Percentiles rank a stretch among this genome's conserved stretches.
Conservation (phyloP, 768 basidiomycete species). For the Boletus barrowsii region DNA sequence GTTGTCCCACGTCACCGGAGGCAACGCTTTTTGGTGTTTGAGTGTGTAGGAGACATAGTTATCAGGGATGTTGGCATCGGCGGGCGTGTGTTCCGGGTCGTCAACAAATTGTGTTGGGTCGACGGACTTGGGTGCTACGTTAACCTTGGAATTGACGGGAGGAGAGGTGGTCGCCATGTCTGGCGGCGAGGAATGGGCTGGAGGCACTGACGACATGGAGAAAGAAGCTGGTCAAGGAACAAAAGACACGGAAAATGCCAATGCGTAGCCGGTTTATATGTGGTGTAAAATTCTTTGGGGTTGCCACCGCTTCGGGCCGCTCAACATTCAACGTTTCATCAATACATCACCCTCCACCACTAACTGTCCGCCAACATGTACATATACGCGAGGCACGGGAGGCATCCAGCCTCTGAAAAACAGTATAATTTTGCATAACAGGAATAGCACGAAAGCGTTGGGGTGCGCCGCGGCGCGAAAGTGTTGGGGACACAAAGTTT, state of each 20-base stretch:
- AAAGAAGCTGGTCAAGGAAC: constrained; percentile 22
- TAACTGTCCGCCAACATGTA: background rate
- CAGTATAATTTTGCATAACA: background rate
- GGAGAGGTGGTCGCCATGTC: constrained; percentile 13
- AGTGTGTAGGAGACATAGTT: constrained; percentile 81
- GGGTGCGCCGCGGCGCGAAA: constrained; percentile 3
- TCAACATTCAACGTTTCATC: background rate
- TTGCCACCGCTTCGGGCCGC: constrained; percentile 20
- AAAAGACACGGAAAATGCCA: constrained; percentile 8
- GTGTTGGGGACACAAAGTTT: constrained; percentile 15
- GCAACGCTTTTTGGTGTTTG: constrained; percentile 61
- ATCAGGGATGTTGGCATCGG: constrained; percentile 66
- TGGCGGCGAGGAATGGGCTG: constrained; percentile 14
- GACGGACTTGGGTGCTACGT: background rate
- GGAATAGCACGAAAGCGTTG: background rate
- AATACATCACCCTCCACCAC: background rate
- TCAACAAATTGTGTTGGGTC: constrained; percentile 17
- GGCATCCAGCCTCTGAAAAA: background rate
- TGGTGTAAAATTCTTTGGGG: constrained; percentile 36
- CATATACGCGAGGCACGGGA: background rate
- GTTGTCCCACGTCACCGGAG: constrained; percentile 64
- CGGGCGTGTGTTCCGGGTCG: constrained; percentile 33
- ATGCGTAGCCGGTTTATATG: constrained; percentile 21
- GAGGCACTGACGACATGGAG: constrained; percentile 27
- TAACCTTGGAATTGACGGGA: constrained; percentile 6